A percentile compares a stretch with the other conserved stretches of the same genome.
Evolutionary conservation across 192 early-diverging fungal genomes (phyloP).

Genomic region (Mortierella hygrophila): DNA sequence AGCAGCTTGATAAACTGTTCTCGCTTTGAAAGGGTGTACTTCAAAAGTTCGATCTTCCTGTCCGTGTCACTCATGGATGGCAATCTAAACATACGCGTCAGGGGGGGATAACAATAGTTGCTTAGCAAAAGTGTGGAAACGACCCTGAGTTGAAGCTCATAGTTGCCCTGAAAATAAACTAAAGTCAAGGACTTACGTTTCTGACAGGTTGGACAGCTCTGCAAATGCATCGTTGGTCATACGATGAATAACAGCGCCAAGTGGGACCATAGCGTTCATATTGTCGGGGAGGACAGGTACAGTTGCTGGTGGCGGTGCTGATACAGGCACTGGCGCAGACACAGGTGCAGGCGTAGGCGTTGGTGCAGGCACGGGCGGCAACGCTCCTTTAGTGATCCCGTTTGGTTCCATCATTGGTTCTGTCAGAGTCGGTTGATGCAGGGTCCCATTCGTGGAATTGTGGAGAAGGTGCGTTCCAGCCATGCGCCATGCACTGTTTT

Average conservation of each 20-base stretch:
- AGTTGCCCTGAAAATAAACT: neutral
- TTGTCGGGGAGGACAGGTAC: conserved; percentile 68
- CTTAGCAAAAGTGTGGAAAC: neutral
- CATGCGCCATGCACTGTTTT: conserved; percentile 39
- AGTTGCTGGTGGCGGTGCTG: neutral
- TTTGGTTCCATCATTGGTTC: conserved; percentile 46
- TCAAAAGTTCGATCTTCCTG: conserved; percentile 71
- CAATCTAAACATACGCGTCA: conserved; percentile 52
- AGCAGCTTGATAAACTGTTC: conserved; percentile 79
- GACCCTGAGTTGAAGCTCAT: neutral
- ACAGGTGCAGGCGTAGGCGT: neutral
- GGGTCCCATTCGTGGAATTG: conserved; percentile 30
- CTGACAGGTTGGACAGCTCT: conserved; percentile 74
- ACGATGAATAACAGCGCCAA: conserved; percentile 70
- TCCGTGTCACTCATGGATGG: conserved; percentile 69
- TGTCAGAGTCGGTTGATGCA: conserved; percentile 12
- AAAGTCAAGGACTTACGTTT: conserved; percentile 60
- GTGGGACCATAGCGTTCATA: conserved; percentile 72
- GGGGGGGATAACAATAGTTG: neutral
- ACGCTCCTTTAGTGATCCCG: conserved; percentile 18
- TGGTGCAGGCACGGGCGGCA: neutral
- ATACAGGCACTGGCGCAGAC: conserved; percentile 6
- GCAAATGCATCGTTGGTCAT: conserved; percentile 75
- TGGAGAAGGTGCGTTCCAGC: conserved; percentile 41
- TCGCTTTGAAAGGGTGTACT: conserved; percentile 72